These are phyloP conservation scores for Logfia minima DNA, from an alignment of 129 eudicot genomes.

Conservation along the genomic window DNA sequence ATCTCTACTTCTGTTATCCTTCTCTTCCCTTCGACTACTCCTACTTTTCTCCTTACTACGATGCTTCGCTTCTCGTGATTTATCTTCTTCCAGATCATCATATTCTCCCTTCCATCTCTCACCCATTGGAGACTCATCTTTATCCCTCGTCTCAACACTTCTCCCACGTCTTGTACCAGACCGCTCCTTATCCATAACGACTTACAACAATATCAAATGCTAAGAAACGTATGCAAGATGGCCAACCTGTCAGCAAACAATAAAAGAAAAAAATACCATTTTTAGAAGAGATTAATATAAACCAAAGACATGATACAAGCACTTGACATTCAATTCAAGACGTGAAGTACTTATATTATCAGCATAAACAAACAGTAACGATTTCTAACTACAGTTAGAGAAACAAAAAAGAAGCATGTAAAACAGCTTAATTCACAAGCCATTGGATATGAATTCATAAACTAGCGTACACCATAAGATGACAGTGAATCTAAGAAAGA, in stretches of 20 bases:
- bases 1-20: constrained; percentile 62
- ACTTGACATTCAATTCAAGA: background rate
- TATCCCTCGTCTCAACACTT: constrained; percentile 50
- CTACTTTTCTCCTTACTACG: constrained; percentile 75
- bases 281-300: background rate
- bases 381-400: background rate
- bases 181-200: constrained; percentile 36
- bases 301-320: background rate
- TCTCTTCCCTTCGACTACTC: constrained; percentile 57
- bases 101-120: constrained; percentile 59
- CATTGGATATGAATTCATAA: background rate
- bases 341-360: background rate
- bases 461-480: background rate
- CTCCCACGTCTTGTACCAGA: constrained; percentile 50
- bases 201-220: constrained; percentile 2
- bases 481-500: background rate
- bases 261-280: background rate
- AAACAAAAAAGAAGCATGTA: background rate
- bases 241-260: constrained; percentile 20
- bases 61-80: constrained; percentile 53
- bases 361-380: background rate
- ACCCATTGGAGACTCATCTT: constrained; percentile 43
- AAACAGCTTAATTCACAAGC: background rate
- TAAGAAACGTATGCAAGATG: background rate
- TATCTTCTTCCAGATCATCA: constrained; percentile 60